Percentiles rank a stretch among this genome's conserved stretches.
These are phyloP conservation scores for Ophiostoma sp. DNA, from an alignment of 2,329 filamentous ascomycete genomes.

Conservation along the genomic window DNA sequence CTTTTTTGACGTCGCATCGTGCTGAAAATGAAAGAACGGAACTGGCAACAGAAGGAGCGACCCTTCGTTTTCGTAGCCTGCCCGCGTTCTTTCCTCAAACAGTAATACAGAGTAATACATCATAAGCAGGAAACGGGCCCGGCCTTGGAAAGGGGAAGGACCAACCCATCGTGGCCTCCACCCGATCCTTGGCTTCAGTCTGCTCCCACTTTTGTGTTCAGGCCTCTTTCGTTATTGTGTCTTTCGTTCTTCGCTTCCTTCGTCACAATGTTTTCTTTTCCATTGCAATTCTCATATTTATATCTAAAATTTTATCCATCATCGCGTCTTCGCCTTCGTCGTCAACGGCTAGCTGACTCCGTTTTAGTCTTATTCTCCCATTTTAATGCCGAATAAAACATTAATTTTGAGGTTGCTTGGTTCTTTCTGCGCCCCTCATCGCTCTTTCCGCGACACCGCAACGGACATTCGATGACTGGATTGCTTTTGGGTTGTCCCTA, in stretches of 20 bases:
- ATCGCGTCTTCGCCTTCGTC: no score
- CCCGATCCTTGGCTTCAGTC: background rate
- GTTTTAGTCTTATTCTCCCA: background rate
- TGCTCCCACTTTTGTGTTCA: background rate
- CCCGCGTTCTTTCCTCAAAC: background rate
- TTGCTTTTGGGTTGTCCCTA: background rate
- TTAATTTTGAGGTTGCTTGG: background rate
- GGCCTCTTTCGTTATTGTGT: background rate
- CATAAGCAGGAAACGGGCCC: no score
- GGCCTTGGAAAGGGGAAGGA: background rate
- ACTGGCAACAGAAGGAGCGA: background rate
- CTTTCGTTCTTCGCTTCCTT: background rate
- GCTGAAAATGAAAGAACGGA: background rate
- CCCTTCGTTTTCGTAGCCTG: background rate
- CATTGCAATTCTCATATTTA: background rate
- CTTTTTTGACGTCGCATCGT: constrained; percentile 2
- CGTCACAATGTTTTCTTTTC: background rate
- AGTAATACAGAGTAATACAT: background rate
- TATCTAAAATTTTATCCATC: background rate
- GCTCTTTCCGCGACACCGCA: background rate
- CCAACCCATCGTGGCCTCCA: constrained; percentile 5
- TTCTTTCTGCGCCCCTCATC: background rate
- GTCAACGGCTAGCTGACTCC: background rate
- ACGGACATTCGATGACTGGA: background rate
- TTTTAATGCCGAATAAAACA: background rate